Evolutionary conservation across 2,329 filamentous ascomycete species (phyloP), one percentile per base, ranked within the genome.

Genomic region (Pestalotiopsis sp.): DNA sequence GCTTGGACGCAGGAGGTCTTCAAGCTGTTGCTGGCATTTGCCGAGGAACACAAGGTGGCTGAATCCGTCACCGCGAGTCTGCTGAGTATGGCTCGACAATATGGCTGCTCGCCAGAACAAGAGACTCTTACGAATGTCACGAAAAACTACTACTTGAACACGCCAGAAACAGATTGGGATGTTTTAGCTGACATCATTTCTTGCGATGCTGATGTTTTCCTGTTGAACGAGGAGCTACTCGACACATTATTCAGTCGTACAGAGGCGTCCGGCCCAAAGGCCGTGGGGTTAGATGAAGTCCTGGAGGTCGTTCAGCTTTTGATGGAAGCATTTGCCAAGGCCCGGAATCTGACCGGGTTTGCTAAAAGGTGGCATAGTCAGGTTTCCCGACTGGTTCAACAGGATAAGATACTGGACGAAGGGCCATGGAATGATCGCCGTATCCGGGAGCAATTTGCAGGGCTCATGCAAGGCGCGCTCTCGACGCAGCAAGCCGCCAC

Each of bases 191-290:
- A 80, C 38, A 74, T 85, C n/a, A 75, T 86, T 20, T 74, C 78
- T 25, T 80, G 85, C 65, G 84, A 86, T 71, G 72, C 82, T 3
- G 82, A 82, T 69, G 79, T 84, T 4, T 85, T 86, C 70, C 76
- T 84, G 2, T 76, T 80, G 63, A 74, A 79, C 31, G 73, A 78
- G 27, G 71, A 78, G 56, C 65, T 80, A 12, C 68, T 80, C 4
- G 70, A 75, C 11, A 69, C 72, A 2, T 68, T 83, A 13, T 73
- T 84, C 38, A 71, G 72, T 23, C 73, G 71, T 52, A 75, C 82
- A 27, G 80, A 77, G 69, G 68, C 59, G 69, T 39, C 71, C 71
- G 67, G 31, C 31, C 61, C 64, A 63, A 66, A 62, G 9, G 76
- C 68, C 76, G 70, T 68, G 25, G 70, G 61, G 12, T 62, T 67